Base-by-base conservation (phyloP, 208 protist genomes). In the Crithidia bombi region DNA sequence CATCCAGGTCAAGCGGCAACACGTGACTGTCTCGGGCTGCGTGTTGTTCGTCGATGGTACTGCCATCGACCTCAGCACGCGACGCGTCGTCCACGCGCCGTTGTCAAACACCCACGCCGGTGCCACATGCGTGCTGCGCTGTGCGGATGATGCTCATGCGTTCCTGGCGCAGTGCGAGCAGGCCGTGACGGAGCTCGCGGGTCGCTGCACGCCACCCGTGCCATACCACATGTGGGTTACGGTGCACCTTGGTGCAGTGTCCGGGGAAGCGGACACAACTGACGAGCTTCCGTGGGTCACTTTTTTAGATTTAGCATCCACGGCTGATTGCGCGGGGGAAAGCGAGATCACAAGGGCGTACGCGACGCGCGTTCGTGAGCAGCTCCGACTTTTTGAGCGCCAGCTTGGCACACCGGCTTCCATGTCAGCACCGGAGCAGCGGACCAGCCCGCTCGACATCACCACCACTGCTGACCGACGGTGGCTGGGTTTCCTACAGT, bases 191-290 rank as follows among this genome's bases (percentile, higher is more conserved):
- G 33, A 59, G n/a, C 14, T 56, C 12, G 28, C 43, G 9, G 15
- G 30, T 15, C 44, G 30, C 0, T 43, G 30, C 7, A 28, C 28
- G 15, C 43, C 39, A 0, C 36, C 30, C 2, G 43, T 26, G 21
- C 71, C 71, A 7, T 66, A 69, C 41, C 71, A 77, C 64, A 28
- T 77, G 25, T 70, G 63, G 46, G 30, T 77, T 6, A 39, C 46
- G 2, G 56, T 69, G 35, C 57, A 21, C 41, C 49, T 56, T 23
- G 49, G 64, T 7, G 9, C 46, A 15, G 36, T 23, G 35, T n/a
- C 21, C 17, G 21, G 10, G 54, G 3, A 12, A 30, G 5, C 19
- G 11, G 46, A 1, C 3, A 2, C 4, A 0, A 15, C 30, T 10
- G 50, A 38, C 0, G 49, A 65, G 23, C 47, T 56, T 25, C 46